Base-by-base conservation (phyloP, 1,139 yeast species). In the Yamadazyma friedrichii region DNA sequence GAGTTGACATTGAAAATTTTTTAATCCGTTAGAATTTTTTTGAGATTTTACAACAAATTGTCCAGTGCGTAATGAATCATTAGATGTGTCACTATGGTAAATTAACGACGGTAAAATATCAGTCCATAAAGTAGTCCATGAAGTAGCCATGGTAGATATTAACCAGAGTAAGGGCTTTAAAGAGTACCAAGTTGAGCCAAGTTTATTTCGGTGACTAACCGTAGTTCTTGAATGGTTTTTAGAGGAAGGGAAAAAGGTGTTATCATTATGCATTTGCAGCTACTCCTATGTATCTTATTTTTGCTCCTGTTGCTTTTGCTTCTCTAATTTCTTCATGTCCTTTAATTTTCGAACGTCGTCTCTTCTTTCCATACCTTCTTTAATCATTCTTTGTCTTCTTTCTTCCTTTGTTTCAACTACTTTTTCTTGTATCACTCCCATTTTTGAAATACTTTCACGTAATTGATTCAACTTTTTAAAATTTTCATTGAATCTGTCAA, bases 401-500 rank as follows among this genome's bases (percentile, higher is more conserved):
- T 81, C 79, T 48, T 83, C 88, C 48, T 59, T 67, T 1, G 71
- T 55, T 41, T 66, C 70, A 28, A n/a, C 26, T 17, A 40, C 13
- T 28, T 41, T 31, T 15, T 34, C 2, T 25, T 31, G 25, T 29
- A 36, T 22, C 10, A 26, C 32, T 5, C 40, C 51, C 53, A 73
- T 58, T 1, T 46, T 42, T 9, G 64, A 66, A 15, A 84, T 67
- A 9, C 75, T 73, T 2, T 56, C 45, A 40, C 73, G 65, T 28
- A 85, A 57, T 38, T 67, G 75, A 11, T 68, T 60, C 53, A 84
- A 64, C 52, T 84, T 82, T 43, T 64, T 67, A 41, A 66, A 67
- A 59, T 86, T 86, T 55, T 85, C 91, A 5, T 56, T 58, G 53
- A 86, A 86, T 49, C 89, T 67, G 35, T 78, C 84, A 9, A 66